Base-by-base conservation (phyloP, 2,329 filamentous ascomycete genomes). In the Cryphonectria radicalis region DNA sequence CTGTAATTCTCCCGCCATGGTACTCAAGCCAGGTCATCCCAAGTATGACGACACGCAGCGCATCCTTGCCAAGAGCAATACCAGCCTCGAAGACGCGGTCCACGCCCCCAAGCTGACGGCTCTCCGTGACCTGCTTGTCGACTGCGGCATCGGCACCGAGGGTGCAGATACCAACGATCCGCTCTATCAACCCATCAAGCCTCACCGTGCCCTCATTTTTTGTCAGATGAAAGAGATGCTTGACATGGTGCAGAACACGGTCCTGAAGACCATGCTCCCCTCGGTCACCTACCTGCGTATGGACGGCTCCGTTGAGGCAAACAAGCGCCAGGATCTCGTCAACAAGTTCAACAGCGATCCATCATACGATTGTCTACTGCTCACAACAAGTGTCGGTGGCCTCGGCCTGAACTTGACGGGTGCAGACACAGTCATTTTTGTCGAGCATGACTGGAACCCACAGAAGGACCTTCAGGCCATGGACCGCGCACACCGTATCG, bases 191-290 rank as follows among this genome's bases (percentile, higher is more conserved):
- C 97, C 95, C 57, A 97, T 99, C 80, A 97, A 96, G 73, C 96
- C 95, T 42, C 96, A 99, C 79, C 93, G 96, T 62, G 97, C 96
- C 0, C 89, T 99, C 40, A 92, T 99, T 75, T 99, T 99, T 86
- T 99, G 96, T 78, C 96, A 99, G 80, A 98, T 99, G 94, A 99
- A 99, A 83, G 96, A 99, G 81, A 99, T 99, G 97, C 87, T 99
- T 35, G 96, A 99, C 81, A 98, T 99, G 89, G 97, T 99, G 2
- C 95, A 98, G 79, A 94, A 92, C 77, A 95, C 95, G 71, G 96
- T 99, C 0, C 84, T 99, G 55, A 94, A 93, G 80, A 92, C 92
- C 77, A 87, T 98, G 82, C 87, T 99, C n/a, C 96, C 96, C 0
- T 93, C 92, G 0, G 95, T 98, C 7, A 96, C 97, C 53, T 98